phyloP scores from a whole-genome alignment of 2,329 filamentous ascomycete species.

The Sporothrix pallida region DNA sequence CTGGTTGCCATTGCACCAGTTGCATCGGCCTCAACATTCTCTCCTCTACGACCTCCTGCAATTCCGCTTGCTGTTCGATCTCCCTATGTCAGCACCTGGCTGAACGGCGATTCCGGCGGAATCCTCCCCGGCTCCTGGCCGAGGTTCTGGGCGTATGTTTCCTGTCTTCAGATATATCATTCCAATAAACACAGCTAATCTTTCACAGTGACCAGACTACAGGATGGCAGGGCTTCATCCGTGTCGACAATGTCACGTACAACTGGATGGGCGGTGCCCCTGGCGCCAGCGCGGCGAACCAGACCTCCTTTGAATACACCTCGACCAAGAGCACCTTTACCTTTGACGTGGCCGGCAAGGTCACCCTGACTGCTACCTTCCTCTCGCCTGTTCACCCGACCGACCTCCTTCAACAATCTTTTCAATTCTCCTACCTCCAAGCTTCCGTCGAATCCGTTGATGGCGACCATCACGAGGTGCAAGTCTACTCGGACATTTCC shows the following conservation, averaged over 20 bases:
- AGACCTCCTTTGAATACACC: constrained; percentile 71
- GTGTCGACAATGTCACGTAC: constrained; percentile 67
- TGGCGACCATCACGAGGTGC: constrained; percentile 65
- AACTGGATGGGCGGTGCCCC: constrained; percentile 70
- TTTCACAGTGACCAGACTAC: constrained; percentile 56
- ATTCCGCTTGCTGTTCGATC: constrained; percentile 73
- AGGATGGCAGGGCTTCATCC: constrained; percentile 72
- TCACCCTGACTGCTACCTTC: constrained; percentile 72
- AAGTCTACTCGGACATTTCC: constrained; percentile 75
- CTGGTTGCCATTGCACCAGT: not conserved
- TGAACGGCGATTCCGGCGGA: constrained; percentile 66
- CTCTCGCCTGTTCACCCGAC: constrained; percentile 71
- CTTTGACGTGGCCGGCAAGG: constrained; percentile 65
- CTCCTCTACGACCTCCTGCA: constrained; percentile 44
- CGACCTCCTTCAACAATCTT: constrained; percentile 70
- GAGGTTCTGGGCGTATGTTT: constrained; percentile 69
- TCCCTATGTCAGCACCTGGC: constrained; percentile 76
- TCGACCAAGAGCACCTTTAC: constrained; percentile 74
- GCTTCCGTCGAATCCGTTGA: constrained; percentile 68
- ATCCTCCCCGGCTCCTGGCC: constrained; percentile 73
- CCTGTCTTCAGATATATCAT: not conserved
- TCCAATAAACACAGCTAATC: no score
- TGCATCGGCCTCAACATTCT: constrained; percentile 40
- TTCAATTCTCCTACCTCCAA: constrained; percentile 73
- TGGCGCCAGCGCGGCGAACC: constrained; percentile 58